Evolutionary conservation across 2,329 filamentous ascomycete genomes (phyloP).

Genomic region (Apiospora pterosperma): DNA sequence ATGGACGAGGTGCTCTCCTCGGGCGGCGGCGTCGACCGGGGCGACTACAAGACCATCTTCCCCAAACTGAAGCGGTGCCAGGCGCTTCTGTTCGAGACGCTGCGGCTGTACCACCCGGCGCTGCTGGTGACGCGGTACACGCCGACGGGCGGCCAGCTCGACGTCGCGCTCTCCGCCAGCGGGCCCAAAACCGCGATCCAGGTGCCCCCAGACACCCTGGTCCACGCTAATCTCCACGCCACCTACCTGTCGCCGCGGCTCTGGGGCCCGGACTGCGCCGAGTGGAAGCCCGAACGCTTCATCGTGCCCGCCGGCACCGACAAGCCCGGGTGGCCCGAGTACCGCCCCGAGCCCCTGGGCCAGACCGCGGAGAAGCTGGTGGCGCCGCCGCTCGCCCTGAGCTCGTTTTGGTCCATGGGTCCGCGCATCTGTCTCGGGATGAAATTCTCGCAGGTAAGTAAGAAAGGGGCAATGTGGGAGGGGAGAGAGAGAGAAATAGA

Average conservation of each 20-base stretch:
- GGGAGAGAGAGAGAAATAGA: too few species aligned
- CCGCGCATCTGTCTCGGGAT: slow-evolving; percentile 4
- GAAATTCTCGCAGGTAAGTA: slow-evolving; percentile 2
- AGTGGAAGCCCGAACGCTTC: slow-evolving; percentile 4
- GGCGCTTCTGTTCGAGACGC: slow-evolving; percentile 15
- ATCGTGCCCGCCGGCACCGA: background rate
- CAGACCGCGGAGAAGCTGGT: slow-evolving; percentile 5
- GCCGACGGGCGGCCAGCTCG: background rate
- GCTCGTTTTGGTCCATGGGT: slow-evolving; percentile 3
- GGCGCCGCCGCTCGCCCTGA: background rate
- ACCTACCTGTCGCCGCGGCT: background rate
- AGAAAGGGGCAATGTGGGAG: too few species aligned
- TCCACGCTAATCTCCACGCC: background rate
- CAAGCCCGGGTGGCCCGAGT: background rate
- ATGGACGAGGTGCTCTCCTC: slow-evolving; percentile 5
- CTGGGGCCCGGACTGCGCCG: background rate
- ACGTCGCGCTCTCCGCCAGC: background rate
- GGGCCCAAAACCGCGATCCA: background rate
- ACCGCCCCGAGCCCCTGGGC: background rate
- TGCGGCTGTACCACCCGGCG: slow-evolving; percentile 6
- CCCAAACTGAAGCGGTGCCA: slow-evolving; percentile 18
- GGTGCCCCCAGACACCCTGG: background rate
- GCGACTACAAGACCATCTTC: slow-evolving; percentile 17
- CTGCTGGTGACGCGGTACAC: background rate
- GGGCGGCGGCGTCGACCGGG: background rate